phyloP scores from a whole-genome alignment of 1,284 basidiomycete genomes.

The Malassezia globosa region DNA sequence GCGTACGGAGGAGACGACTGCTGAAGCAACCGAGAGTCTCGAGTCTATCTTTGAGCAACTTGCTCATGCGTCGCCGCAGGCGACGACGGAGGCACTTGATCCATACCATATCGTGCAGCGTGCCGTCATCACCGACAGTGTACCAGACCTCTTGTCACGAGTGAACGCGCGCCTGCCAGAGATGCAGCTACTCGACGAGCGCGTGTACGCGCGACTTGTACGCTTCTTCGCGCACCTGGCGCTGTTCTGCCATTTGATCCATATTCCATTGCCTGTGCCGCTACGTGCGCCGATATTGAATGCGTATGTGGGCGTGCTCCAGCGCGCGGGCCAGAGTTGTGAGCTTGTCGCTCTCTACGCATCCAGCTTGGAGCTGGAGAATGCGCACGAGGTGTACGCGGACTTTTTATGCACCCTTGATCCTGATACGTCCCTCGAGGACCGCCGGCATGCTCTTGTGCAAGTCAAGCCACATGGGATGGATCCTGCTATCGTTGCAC shows the following conservation, averaged over 20 bases:
- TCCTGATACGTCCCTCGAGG: slow-evolving; percentile 58
- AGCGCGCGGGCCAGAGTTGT: slow-evolving; percentile 59
- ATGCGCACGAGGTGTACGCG: slow-evolving; percentile 83
- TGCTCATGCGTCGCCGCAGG: slow-evolving; percentile 28
- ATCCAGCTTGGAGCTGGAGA: slow-evolving; percentile 69
- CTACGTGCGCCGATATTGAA: slow-evolving; percentile 69
- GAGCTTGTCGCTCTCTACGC: slow-evolving; percentile 82
- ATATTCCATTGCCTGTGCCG: slow-evolving; percentile 51
- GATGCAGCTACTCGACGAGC: slow-evolving; percentile 27
- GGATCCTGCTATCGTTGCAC: slow-evolving; percentile 68
- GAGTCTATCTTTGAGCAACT: slow-evolving; percentile 36
- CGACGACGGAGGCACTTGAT: slow-evolving; percentile 54
- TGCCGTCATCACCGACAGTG: slow-evolving; percentile 68
- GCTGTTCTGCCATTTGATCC: slow-evolving; percentile 73
- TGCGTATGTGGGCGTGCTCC: slow-evolving; percentile 75
- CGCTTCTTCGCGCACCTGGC: slow-evolving; percentile 95
- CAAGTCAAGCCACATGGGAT: slow-evolving; percentile 72
- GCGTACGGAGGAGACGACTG: slow-evolving; percentile 2
- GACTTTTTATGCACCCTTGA: slow-evolving; percentile 66
- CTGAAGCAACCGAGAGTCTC: slow-evolving; percentile 14
- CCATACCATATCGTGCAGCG: slow-evolving; percentile 77
- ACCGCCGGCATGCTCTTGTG: slow-evolving; percentile 62
- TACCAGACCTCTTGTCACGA: slow-evolving; percentile 49
- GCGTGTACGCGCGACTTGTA: slow-evolving; percentile 48
- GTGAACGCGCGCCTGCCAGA: slow-evolving; percentile 31